Percentiles rank a stretch among this genome's conserved stretches.
phyloP scores from a whole-genome alignment of 1,139 yeast species.

The Yamadazyma triangularis region DNA sequence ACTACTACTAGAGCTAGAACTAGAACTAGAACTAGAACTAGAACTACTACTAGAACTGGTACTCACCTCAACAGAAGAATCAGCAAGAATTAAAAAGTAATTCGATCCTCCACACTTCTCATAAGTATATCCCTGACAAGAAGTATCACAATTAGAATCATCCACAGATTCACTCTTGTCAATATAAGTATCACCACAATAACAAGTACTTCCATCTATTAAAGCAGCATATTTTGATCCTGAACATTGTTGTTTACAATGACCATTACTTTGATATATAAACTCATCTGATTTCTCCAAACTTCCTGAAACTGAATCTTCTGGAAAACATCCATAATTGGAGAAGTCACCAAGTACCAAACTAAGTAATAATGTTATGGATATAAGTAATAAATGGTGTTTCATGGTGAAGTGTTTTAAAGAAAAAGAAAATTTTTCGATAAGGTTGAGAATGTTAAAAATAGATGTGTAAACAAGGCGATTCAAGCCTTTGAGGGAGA shows the following conservation, averaged over 20 bases:
- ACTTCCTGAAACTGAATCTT: slow-evolving; percentile 18
- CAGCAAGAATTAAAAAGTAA: slow-evolving; percentile 46
- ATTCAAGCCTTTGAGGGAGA: no score
- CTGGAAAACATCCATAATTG: slow-evolving; percentile 32
- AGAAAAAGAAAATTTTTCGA: background rate
- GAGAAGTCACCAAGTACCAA: slow-evolving; percentile 12
- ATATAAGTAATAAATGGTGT: background rate
- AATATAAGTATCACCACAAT: slow-evolving; percentile 53
- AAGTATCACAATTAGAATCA: slow-evolving; percentile 38
- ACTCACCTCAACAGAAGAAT: slow-evolving; percentile 19
- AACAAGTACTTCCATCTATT: slow-evolving; percentile 50
- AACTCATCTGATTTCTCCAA: slow-evolving; percentile 26
- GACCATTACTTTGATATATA: slow-evolving; percentile 47
- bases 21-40: slow-evolving; percentile 5
- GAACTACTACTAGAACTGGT: slow-evolving; percentile 10
- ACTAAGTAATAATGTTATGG: background rate
- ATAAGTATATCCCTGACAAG: slow-evolving; percentile 53
- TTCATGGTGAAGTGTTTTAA: background rate
- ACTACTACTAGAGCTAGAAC: slow-evolving; percentile 7
- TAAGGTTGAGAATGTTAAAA: no score
- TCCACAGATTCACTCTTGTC: slow-evolving; percentile 22
- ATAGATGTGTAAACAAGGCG: no score
- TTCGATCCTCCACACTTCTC: slow-evolving; percentile 63
- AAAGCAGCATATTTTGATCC: slow-evolving; percentile 51
- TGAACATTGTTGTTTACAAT: slow-evolving; percentile 45